Evolutionary conservation across 2,329 filamentous ascomycete genomes (phyloP).

Genomic region (Ceratocystis huliohia): DNA sequence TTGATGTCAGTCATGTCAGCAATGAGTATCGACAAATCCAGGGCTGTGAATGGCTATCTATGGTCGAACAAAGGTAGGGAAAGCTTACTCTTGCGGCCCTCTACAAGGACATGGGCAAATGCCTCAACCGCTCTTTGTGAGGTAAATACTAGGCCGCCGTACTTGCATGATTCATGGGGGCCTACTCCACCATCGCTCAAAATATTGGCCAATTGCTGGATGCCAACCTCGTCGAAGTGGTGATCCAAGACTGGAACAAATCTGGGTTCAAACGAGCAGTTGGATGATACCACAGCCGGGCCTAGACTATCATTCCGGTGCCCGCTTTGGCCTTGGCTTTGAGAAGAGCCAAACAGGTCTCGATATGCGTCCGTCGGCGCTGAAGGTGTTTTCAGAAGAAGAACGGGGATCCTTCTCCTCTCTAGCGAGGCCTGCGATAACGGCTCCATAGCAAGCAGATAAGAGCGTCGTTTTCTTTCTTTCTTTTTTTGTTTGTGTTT

Average conservation of each 20-base stretch:
- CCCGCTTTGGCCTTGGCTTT: constrained; percentile 22
- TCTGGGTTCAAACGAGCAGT: constrained; percentile 42
- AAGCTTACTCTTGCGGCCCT: constrained; percentile 14
- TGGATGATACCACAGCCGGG: constrained; percentile 20
- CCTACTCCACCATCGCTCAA: constrained; percentile 37
- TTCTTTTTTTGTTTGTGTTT: no score
- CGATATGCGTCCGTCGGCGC: constrained; percentile 59
- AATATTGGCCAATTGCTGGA: constrained; percentile 40
- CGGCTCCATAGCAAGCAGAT: not conserved
- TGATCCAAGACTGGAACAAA: constrained; percentile 73
- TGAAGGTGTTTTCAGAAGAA: constrained; percentile 69
- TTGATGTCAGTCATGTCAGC: not conserved
- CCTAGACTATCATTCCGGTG: not conserved
- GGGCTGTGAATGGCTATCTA: not conserved
- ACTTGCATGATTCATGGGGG: constrained; percentile 28
- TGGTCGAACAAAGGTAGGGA: not conserved
- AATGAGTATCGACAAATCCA: not conserved
- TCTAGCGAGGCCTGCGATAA: not conserved
- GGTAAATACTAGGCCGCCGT: constrained; percentile 72
- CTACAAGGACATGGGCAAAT: constrained; percentile 47
- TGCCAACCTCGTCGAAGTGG: constrained; percentile 46
- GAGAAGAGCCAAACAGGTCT: constrained; percentile 43
- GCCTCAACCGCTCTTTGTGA: constrained; percentile 75
- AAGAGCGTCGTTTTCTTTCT: no score
- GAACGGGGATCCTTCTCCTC: constrained; percentile 39